Conservation (phyloP, 352 stramenopile genomes). For the Phytopythium sindhum region DNA sequence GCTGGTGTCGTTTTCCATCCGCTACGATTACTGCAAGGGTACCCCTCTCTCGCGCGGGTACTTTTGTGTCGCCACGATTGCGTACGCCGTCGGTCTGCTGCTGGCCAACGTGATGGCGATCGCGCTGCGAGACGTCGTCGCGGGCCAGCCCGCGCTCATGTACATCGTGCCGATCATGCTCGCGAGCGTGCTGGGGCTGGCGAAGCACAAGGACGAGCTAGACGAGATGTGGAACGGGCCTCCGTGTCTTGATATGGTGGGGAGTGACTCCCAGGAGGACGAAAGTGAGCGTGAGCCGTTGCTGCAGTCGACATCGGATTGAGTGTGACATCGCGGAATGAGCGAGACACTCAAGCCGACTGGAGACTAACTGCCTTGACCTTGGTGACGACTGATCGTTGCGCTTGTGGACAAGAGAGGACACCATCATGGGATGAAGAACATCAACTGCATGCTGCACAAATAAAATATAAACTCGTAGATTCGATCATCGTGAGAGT, state of each 20-base stretch:
- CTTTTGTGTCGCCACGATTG: constrained; percentile 57
- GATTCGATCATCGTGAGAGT: not conserved
- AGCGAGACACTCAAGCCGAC: not conserved
- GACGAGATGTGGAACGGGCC: constrained; percentile 75
- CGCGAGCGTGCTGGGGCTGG: constrained; percentile 50
- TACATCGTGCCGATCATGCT: constrained; percentile 93
- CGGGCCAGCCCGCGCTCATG: constrained; percentile 92
- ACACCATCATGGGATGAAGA: not conserved
- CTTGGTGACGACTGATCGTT: too few species aligned
- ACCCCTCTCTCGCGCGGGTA: constrained; percentile 61
- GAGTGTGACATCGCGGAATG: not conserved
- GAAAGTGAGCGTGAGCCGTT: constrained; percentile 4
- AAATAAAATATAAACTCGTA: not conserved
- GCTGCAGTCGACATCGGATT: not conserved
- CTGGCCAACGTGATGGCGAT: constrained; percentile 92
- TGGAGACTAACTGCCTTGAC: not conserved
- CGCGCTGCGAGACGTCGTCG: constrained; percentile 81
- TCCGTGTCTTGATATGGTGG: constrained; percentile 29
- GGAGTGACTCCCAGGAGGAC: not conserved
- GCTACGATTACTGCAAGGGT: constrained; percentile 85
- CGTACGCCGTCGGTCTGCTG: constrained; percentile 90
- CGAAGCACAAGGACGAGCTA: constrained; percentile 50
- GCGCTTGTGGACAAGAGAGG: too few species aligned
- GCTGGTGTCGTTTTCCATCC: constrained; percentile 88
- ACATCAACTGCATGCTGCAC: not conserved